phyloP scores from a whole-genome alignment of 768 basidiomycete genomes.

The Tremella fuciformis region DNA sequence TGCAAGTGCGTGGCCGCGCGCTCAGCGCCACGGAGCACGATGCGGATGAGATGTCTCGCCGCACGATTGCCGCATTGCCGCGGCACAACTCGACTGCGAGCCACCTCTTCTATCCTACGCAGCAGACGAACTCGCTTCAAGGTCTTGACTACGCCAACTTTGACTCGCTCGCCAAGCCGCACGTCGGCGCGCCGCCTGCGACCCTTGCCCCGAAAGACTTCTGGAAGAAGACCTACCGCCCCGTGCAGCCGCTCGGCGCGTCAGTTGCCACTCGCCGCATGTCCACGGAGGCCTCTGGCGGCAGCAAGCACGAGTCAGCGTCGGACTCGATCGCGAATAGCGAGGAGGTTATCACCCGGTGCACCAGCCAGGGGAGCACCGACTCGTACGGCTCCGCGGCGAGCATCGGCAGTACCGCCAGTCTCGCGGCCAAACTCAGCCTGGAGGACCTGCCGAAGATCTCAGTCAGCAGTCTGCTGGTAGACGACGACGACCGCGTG shows the following conservation, averaged over 20 bases:
- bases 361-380: no score
- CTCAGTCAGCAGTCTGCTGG: slow-evolving; percentile 29
- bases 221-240: slow-evolving; percentile 45
- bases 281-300: slow-evolving; percentile 3
- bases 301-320: not conserved
- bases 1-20: slow-evolving; percentile 19
- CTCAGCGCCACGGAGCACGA: slow-evolving; percentile 19
- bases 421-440: not conserved
- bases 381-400: no score
- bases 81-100: slow-evolving; percentile 18
- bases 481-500: slow-evolving; percentile 16
- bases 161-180: slow-evolving; percentile 32
- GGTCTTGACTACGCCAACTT: slow-evolving; percentile 14
- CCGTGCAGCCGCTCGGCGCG: slow-evolving; percentile 43
- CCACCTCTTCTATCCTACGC: slow-evolving; percentile 3
- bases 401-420: no score
- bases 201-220: slow-evolving; percentile 42
- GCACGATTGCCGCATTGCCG: slow-evolving; percentile 42
- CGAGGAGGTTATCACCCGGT: no score
- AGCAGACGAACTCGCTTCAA: no score
- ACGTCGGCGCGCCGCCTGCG: slow-evolving; percentile 15
- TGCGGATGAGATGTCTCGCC: slow-evolving; percentile 22
- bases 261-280: slow-evolving; percentile 25
- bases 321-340: no score
- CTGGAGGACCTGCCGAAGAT: slow-evolving; percentile 37